phyloP scores from a whole-genome alignment of 768 basidiomycete genomes.

The Kwoniella pini region DNA sequence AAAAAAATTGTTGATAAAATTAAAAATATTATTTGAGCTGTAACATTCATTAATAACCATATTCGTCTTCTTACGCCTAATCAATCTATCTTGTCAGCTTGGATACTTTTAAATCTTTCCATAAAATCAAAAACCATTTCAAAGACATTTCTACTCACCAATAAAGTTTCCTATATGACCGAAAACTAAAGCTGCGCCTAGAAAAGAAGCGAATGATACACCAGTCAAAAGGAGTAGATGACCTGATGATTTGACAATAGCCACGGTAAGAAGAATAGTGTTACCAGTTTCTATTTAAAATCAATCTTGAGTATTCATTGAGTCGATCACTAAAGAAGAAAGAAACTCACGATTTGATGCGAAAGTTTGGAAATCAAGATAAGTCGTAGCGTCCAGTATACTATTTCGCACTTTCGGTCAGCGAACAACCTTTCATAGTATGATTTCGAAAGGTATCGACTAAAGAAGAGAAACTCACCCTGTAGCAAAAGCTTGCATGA shows the following conservation, averaged over 20 bases:
- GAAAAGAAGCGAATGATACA: conserved; percentile 36
- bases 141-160: conserved; percentile 39
- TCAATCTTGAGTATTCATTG: neutral
- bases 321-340: neutral
- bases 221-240: conserved; percentile 34
- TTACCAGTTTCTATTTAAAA: conserved; percentile 38
- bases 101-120: too few species aligned
- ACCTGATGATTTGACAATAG: conserved; percentile 25
- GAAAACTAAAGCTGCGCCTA: conserved; percentile 33
- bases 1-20: conserved; percentile 33
- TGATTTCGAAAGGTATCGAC: too few species aligned
- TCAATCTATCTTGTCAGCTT: neutral
- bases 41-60: conserved; percentile 35
- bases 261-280: conserved; percentile 43
- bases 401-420: neutral
- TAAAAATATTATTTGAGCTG: conserved; percentile 30
- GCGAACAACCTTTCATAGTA: neutral
- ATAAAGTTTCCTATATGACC: conserved; percentile 42
- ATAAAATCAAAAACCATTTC: too few species aligned
- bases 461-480: conserved; percentile 27
- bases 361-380: conserved; percentile 45
- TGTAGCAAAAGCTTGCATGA: conserved; percentile 40
- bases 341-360: conserved; percentile 40
- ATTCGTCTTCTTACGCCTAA: conserved; percentile 36
- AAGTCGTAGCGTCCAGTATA: conserved; percentile 46